Conservation (phyloP, 306 rosid species). For the Trifolium pratense region DNA sequence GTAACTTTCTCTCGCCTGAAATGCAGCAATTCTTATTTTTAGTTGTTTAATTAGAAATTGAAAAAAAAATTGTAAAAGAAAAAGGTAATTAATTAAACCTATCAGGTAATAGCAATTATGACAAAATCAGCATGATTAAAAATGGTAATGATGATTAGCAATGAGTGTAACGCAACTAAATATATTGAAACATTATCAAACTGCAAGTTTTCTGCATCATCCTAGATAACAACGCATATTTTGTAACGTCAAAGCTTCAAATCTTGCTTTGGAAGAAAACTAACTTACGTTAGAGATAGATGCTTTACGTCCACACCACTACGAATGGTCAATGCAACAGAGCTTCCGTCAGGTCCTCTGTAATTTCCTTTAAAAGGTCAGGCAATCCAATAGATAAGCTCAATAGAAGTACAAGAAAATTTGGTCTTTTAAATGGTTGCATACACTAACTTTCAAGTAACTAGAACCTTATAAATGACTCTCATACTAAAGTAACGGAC, state of each 20-base stretch:
- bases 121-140: conserved; percentile 2
- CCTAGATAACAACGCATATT: conserved; percentile 13
- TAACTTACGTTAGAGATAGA: conserved; percentile 66
- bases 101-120: conserved; percentile 16
- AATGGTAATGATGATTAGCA: conserved; percentile 7
- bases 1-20: conserved; percentile 92
- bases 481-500: conserved; percentile 12
- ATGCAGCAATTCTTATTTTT: conserved; percentile 37
- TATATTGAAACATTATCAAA: conserved; percentile 12
- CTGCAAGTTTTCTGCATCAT: conserved; percentile 22
- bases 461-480: conserved; percentile 19
- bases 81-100: conserved; percentile 5
- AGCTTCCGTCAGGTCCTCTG: conserved; percentile 96
- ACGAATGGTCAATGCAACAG: conserved; percentile 74
- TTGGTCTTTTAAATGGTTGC: conserved; percentile 30
- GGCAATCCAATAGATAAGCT: conserved; percentile 41
- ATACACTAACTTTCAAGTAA: conserved; percentile 22
- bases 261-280: conserved; percentile 13
- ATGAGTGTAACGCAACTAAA: not conserved
- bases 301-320: conserved; percentile 79
- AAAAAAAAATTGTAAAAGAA: not conserved
- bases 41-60: not conserved
- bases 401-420: conserved; percentile 20
- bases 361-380: conserved; percentile 45
- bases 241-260: conserved; percentile 28